Conservation (phyloP, 2,329 filamentous ascomycete species). For the Neopestalotiopsis rosae region DNA sequence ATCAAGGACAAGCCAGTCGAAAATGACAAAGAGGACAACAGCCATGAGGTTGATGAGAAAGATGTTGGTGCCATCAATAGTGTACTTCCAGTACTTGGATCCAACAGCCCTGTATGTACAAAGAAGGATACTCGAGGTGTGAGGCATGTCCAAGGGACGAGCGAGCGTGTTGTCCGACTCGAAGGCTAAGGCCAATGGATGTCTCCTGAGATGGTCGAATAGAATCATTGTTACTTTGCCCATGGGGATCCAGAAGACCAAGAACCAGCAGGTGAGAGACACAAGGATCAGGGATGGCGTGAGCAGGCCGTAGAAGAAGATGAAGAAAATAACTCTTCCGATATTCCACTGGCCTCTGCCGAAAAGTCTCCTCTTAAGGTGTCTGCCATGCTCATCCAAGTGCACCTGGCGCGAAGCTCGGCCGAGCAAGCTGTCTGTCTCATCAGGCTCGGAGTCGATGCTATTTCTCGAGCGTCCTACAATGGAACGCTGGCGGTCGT, state of each 20-base stretch:
- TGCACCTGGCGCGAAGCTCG: constrained; percentile 57
- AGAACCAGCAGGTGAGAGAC: constrained; percentile 89
- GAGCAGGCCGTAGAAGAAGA: constrained; percentile 93
- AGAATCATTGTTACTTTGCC: constrained; percentile 91
- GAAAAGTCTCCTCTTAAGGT: constrained; percentile 84
- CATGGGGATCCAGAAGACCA: constrained; percentile 99
- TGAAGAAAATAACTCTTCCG: constrained; percentile 92
- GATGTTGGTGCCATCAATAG: constrained; percentile 96
- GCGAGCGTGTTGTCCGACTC: constrained; percentile 83
- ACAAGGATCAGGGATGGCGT: constrained; percentile 85
- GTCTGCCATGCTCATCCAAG: constrained; percentile 40
- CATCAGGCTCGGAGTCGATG: constrained; percentile 81
- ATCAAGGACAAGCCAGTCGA: constrained; percentile 86
- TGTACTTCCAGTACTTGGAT: constrained; percentile 98
- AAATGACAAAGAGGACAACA: constrained; percentile 91
- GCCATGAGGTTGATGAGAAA: constrained; percentile 97
- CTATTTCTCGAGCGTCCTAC: constrained; percentile 87
- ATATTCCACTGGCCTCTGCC: constrained; percentile 95
- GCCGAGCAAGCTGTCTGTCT: constrained; percentile 89
- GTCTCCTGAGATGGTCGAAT: constrained; percentile 88
- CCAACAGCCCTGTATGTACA: constrained; percentile 98
- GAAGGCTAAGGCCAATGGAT: constrained; percentile 91
- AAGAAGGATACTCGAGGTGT: constrained; percentile 80
- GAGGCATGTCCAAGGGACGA: constrained; percentile 71
- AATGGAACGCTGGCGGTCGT: constrained; percentile 70